A percentile compares a stretch with the other conserved stretches of the same genome.
These are phyloP conservation scores for Blastomyces parvus DNA, from an alignment of 2,329 filamentous ascomycete species.

Conservation along the genomic window DNA sequence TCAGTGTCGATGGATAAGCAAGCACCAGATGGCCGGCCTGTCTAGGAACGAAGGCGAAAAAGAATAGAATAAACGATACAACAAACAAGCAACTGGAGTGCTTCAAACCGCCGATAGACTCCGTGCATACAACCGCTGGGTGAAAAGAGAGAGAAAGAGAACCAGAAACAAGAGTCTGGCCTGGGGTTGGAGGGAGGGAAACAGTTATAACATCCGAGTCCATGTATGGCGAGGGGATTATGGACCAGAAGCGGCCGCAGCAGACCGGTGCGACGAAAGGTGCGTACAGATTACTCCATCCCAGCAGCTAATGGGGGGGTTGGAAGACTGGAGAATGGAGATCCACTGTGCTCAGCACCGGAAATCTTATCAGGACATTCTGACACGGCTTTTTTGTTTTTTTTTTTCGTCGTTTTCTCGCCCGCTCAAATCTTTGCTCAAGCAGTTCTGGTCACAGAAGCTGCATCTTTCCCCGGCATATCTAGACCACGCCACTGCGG, in stretches of 20 bases:
- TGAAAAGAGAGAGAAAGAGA: neutral
- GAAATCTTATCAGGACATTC: too few relatives aligned
- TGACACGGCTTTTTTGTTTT: neutral
- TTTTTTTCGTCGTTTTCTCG: neutral
- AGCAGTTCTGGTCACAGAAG: neutral
- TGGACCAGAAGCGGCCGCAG: constrained; percentile 1
- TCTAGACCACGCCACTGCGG: neutral
- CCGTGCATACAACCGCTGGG: neutral
- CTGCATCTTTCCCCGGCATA: constrained; percentile 2
- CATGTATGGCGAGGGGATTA: neutral
- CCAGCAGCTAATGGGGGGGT: too few relatives aligned
- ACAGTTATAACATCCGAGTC: neutral
- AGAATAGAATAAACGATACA: neutral
- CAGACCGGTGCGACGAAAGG: neutral
- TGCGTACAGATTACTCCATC: too few relatives aligned
- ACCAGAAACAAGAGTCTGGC: neutral
- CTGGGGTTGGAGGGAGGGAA: neutral
- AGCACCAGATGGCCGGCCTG: neutral
- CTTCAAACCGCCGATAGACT: neutral
- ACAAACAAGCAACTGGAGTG: too few relatives aligned
- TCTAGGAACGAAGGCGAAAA: neutral
- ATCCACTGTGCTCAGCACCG: too few relatives aligned
- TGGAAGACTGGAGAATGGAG: too few relatives aligned
- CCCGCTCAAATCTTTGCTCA: neutral
- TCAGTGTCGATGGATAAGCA: neutral